These are phyloP conservation scores for Camellia sinensis DNA, from an alignment of 148 eudicot genomes.

Conservation along the genomic window DNA sequence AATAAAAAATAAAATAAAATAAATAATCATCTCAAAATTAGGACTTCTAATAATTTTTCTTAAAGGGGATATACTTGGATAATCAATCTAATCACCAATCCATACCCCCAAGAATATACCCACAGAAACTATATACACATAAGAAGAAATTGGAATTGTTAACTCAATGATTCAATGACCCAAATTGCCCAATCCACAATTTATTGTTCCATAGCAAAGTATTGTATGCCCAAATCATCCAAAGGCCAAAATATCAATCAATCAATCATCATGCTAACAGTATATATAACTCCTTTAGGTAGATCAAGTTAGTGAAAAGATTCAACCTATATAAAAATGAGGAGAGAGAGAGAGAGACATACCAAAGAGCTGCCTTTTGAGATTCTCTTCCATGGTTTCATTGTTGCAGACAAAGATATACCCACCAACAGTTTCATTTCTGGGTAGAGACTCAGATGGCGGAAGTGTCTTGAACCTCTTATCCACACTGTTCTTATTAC, in stretches of 20 bases:
- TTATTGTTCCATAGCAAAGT: neutral
- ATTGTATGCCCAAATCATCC: neutral
- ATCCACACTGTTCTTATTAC: slow-evolving; percentile 50
- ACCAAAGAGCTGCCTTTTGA: slow-evolving; percentile 89
- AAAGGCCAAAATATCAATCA: neutral
- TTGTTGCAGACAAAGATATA: slow-evolving; percentile 97
- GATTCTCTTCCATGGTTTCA: slow-evolving; percentile 98
- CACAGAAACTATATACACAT: neutral
- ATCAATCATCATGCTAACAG: neutral
- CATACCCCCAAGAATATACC: neutral
- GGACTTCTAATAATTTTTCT: too few species aligned
- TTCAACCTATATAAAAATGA: neutral
- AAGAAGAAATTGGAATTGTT: neutral
- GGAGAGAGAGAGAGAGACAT: slow-evolving; percentile 16
- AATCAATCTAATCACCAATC: neutral
- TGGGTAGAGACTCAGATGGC: slow-evolving; percentile 77
- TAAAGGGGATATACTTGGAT: neutral
- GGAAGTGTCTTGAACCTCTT: slow-evolving; percentile 98
- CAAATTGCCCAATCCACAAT: neutral
- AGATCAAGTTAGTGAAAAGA: too few species aligned
- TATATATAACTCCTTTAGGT: too few species aligned
- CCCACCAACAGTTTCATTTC: slow-evolving; percentile 86
- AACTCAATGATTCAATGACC: too few species aligned
- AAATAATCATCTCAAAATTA: neutral
- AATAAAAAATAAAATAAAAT: neutral